Evolutionary conservation across 2,329 filamentous ascomycete species (phyloP).

Genomic region (Microthyrium microscopicum): DNA sequence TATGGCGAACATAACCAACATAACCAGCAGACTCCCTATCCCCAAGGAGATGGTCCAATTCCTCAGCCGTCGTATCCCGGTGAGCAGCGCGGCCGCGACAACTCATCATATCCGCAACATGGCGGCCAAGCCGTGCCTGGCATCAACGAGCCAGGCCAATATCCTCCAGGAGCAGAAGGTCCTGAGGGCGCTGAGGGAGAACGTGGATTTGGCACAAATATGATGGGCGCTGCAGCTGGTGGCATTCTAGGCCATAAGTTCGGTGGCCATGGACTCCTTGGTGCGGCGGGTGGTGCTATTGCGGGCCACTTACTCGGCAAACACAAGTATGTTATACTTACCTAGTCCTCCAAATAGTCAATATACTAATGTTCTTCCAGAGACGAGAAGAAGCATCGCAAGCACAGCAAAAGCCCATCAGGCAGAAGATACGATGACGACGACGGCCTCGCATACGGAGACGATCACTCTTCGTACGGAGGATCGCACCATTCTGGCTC

Average conservation of each 20-base stretch:
- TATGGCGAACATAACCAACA: not conserved
- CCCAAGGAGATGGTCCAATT: not conserved
- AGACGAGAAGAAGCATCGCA: no score
- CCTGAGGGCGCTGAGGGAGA: slow-evolving; percentile 7
- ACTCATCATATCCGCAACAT: not conserved
- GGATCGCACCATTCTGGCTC: no score
- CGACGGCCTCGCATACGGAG: no score
- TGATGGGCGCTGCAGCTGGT: slow-evolving; percentile 6
- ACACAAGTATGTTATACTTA: no score
- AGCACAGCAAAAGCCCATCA: no score
- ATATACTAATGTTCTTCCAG: no score
- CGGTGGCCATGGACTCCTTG: slow-evolving; percentile 6
- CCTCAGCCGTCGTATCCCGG: not conserved
- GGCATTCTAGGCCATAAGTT: slow-evolving; percentile 6
- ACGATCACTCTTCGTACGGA: no score
- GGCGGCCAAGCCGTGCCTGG: not conserved
- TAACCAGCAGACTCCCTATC: not conserved
- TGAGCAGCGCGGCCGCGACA: not conserved
- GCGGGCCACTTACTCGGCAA: slow-evolving; percentile 7
- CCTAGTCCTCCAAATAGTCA: no score
- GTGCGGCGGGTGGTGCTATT: slow-evolving; percentile 8
- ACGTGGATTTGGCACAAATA: slow-evolving; percentile 6
- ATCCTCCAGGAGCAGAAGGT: not conserved
- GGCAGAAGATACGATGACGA: no score
- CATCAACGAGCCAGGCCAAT: not conserved